Percentiles rank a stretch among this genome's conserved stretches.
These are phyloP conservation scores for Hygrophorus pudorinus DNA, from an alignment of 768 basidiomycete genomes.

Conservation along the genomic window DNA sequence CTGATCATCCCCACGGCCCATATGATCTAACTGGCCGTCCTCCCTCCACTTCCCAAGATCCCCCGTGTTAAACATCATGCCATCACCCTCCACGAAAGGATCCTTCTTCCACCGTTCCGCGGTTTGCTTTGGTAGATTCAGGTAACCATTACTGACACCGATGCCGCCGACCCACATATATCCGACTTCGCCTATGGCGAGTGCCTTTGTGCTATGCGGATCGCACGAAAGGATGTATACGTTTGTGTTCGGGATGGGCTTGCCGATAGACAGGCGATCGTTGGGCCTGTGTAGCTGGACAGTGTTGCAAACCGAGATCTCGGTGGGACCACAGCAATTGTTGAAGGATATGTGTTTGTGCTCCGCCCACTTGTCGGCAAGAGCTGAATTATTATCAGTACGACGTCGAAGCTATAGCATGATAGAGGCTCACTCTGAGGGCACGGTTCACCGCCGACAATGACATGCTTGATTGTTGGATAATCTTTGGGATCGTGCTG, in stretches of 20 bases:
- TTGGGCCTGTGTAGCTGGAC: constrained; percentile 36
- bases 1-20: constrained; percentile 54
- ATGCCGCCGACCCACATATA: constrained; percentile 57
- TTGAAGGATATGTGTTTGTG: constrained; percentile 30
- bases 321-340: constrained; percentile 50
- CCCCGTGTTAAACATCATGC: constrained; percentile 57
- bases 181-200: constrained; percentile 28
- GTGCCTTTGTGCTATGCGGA: constrained; percentile 8
- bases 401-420: constrained; percentile 26
- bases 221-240: constrained; percentile 22
- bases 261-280: constrained; percentile 35
- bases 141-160: constrained; percentile 46
- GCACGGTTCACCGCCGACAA: constrained; percentile 49
- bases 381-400: no score
- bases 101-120: constrained; percentile 40
- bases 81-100: constrained; percentile 39
- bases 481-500: constrained; percentile 41
- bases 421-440: constrained; percentile 36
- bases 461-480: constrained; percentile 43
- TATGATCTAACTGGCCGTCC: constrained; percentile 45
- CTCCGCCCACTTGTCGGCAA: no score
- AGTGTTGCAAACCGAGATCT: constrained; percentile 51
- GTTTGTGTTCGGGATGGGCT: constrained; percentile 44
- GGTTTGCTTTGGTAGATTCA: constrained; percentile 46
- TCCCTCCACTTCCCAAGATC: constrained; percentile 45